Base-by-base conservation (phyloP, 2,329 filamentous ascomycete species). In the Trichoderma sp. region DNA sequence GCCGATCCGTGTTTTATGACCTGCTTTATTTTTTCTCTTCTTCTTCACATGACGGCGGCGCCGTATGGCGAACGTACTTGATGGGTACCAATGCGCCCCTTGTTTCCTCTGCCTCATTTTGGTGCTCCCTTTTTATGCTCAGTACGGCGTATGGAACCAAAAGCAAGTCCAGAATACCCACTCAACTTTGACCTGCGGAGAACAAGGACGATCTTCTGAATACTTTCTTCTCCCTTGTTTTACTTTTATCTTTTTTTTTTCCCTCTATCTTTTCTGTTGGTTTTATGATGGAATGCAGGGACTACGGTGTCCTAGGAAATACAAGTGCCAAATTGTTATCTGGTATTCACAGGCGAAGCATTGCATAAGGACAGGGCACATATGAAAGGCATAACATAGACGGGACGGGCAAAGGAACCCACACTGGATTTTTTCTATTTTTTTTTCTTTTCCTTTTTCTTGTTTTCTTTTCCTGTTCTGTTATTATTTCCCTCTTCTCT, bases 91-190 rank as follows among this genome's bases (percentile, higher is more conserved):
- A 41, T 15, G 51, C 47, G 58, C 48, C 48, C 43, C 28, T 45
- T 65, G 66, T 57, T 66, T 63, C 67, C 65, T 39, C 17, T 55
- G 3, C 65, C 55, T 57, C 66, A 56, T 62, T 66, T 63, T 67
- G 67, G 66, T 63, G 59, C 71, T 70, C 69, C 64, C 59, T 66
- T 71, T 74, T 71, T 68, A 69, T 69, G 67, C 69, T 55, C 64
- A 71, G 67, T 60, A 72, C 52, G 73, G 72, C 73, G 73, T 68
- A 73, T 68, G 71, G 73, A 72, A 71, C 47, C 69, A 70, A 70
- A 74, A 72, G 72, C 69, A 71, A 69, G 72, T 64, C 67, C 51
- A 48, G 3, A 73, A 74, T 74, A 74, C 72, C 73, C 72, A 43
- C 72, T 68, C 28, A 48, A 63, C 58, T 68, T 70, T 69, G 70